Evolutionary conservation across 2,329 filamentous ascomycete genomes (phyloP).

Genomic region (Trichoderma citrinoviride): DNA sequence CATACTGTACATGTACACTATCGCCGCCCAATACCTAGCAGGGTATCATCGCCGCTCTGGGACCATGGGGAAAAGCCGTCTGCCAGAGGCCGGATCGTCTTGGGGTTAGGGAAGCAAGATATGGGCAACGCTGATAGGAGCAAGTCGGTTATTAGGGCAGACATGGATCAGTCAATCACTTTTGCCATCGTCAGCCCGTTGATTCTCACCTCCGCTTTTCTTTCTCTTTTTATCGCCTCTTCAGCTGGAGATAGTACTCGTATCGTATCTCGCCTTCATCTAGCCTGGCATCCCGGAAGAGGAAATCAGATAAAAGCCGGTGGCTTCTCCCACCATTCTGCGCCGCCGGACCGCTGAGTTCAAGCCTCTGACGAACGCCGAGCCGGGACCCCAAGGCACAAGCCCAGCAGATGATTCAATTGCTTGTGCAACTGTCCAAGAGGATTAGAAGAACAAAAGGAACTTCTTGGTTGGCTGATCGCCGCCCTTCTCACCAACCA

Average conservation of each 20-base stretch:
- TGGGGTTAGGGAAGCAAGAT: background rate
- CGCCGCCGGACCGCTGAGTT: conserved; percentile 6
- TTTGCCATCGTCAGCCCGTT: background rate
- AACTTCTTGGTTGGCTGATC: background rate
- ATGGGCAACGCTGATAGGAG: background rate
- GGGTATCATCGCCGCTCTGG: background rate
- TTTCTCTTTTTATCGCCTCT: background rate
- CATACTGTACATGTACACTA: background rate
- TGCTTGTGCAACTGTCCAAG: background rate
- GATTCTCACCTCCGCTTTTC: background rate
- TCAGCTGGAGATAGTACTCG: background rate
- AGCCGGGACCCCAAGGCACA: background rate
- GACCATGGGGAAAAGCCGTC: background rate
- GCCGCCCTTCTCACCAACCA: background rate
- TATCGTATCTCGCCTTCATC: background rate
- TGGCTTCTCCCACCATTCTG: conserved; percentile 1
- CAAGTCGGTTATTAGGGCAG: background rate
- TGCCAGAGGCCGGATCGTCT: background rate
- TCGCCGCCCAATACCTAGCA: conserved; percentile 8
- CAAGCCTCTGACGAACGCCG: conserved; percentile 18
- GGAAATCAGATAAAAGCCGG: conserved; percentile 18
- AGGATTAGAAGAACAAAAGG: background rate
- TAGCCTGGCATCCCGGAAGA: background rate
- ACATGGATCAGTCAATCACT: background rate
- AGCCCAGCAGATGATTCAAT: background rate